phyloP scores from a whole-genome alignment of 768 basidiomycete genomes.

The Leccinellum luteum region DNA sequence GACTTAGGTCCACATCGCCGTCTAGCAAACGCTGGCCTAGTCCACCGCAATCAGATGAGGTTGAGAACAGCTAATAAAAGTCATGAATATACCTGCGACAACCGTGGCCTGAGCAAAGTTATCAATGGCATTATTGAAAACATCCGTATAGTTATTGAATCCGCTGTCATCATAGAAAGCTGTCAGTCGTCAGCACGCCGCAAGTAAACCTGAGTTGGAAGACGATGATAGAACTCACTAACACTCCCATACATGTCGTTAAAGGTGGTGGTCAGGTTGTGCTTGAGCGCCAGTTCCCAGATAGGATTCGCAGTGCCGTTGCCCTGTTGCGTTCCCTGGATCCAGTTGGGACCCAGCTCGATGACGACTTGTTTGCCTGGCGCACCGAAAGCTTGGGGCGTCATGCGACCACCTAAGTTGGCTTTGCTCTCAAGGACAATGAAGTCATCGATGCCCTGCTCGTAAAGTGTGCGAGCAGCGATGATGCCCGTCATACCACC shows the following conservation, averaged over 20 bases:
- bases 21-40: conserved; percentile 15
- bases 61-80: conserved; percentile 33
- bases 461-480: conserved; percentile 57
- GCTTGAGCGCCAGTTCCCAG: conserved; percentile 52
- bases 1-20: conserved; percentile 49
- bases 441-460: conserved; percentile 53
- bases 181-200: conserved; percentile 16
- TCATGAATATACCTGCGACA: conserved; percentile 39
- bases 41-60: conserved; percentile 26
- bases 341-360: conserved; percentile 62
- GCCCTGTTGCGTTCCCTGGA: conserved; percentile 50
- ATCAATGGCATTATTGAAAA: conserved; percentile 41
- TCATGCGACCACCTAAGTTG: conserved; percentile 66
- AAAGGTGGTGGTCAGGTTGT: conserved; percentile 44
- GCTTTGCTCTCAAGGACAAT: conserved; percentile 57
- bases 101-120: conserved; percentile 41
- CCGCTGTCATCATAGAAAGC: conserved; percentile 57
- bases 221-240: conserved; percentile 34
- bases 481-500: conserved; percentile 66
- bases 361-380: conserved; percentile 39
- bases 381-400: conserved; percentile 42
- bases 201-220: neutral
- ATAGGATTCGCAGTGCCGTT: conserved; percentile 59
- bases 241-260: conserved; percentile 45
- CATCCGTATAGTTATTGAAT: conserved; percentile 43